Conservation (phyloP, 2,329 filamentous ascomycete genomes). For the Claviceps sp. region DNA sequence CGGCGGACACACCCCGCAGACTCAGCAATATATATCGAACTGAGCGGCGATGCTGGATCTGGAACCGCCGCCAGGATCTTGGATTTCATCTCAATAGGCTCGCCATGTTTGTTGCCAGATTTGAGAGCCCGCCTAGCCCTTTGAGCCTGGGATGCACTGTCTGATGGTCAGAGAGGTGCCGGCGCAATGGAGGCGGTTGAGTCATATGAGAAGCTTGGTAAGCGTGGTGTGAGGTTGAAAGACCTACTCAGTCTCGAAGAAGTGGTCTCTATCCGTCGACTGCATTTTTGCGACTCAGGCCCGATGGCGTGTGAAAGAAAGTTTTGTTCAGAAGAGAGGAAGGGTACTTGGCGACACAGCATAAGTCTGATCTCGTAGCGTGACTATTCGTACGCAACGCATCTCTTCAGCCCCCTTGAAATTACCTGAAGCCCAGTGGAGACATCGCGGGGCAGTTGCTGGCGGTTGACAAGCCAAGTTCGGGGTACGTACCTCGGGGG, state of each 20-base stretch:
- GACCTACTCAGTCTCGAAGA: constrained; percentile 82
- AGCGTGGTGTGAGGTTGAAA: background rate
- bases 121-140: constrained; percentile 53
- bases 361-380: background rate
- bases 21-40: constrained; percentile 66
- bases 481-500: background rate
- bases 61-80: constrained; percentile 67
- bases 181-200: background rate
- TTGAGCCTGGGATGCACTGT: constrained; percentile 35
- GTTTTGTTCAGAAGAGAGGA: background rate
- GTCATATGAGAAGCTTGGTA: background rate
- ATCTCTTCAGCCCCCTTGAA: background rate
- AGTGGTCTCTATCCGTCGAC: constrained; percentile 63
- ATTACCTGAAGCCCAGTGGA: background rate
- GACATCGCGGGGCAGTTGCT: background rate
- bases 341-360: background rate
- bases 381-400: background rate
- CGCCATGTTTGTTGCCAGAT: constrained; percentile 63
- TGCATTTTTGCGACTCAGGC: constrained; percentile 39
- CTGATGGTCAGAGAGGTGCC: background rate
- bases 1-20: constrained; percentile 69
- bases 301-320: background rate
- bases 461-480: background rate
- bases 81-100: constrained; percentile 66
- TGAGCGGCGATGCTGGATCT: constrained; percentile 48